Conservation (phyloP, 306 rosid genomes). For the Echinosophora koreensis region DNA sequence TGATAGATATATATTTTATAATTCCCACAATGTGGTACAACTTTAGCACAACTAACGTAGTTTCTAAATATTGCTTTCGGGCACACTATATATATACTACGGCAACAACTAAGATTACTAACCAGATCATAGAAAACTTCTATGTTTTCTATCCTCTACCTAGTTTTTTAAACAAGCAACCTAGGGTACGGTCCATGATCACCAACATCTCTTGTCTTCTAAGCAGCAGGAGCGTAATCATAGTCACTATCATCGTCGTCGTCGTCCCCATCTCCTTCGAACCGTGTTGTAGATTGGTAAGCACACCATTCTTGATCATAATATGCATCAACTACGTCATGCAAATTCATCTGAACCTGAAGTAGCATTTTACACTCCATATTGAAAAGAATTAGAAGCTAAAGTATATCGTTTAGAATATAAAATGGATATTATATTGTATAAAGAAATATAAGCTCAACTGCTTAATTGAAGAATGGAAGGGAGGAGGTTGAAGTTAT, state of each 20-base stretch:
- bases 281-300: neutral
- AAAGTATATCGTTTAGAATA: neutral
- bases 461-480: constrained; percentile 15
- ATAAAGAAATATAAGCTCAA: neutral
- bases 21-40: neutral
- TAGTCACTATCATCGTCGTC: constrained; percentile 16
- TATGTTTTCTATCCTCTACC: neutral
- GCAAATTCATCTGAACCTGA: constrained; percentile 16
- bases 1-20: neutral
- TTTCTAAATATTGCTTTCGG: neutral
- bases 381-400: neutral
- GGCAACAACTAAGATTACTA: neutral
- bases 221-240: constrained; percentile 49
- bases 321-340: neutral
- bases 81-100: neutral
- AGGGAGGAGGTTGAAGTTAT: neutral
- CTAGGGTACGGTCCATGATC: neutral
- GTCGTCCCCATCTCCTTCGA: constrained; percentile 44
- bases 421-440: neutral
- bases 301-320: constrained; percentile 23
- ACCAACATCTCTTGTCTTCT: neutral
- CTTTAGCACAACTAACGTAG: neutral
- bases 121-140: neutral
- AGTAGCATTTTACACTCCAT: constrained; percentile 14
- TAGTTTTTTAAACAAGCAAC: neutral